These are phyloP conservation scores for Collybiopsis confluens DNA, from an alignment of 768 basidiomycete species.

Conservation along the genomic window DNA sequence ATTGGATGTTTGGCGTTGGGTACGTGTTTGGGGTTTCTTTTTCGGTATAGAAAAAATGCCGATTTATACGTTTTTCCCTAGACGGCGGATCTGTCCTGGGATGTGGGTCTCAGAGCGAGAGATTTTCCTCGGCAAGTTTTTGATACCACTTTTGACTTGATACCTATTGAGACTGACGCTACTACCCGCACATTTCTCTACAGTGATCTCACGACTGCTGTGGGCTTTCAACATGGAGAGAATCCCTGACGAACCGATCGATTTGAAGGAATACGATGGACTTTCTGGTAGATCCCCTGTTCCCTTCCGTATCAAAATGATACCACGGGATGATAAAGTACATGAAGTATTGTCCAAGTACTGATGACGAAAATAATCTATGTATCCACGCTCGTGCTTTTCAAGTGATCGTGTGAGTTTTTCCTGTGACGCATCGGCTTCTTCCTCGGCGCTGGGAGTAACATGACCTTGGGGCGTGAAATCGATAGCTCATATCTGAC, in stretches of 20 bases:
- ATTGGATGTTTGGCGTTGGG: conserved; percentile 35
- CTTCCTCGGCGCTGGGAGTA: too few relatives aligned
- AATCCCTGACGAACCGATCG: conserved; percentile 38
- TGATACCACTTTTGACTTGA: too few relatives aligned
- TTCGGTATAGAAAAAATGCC: background rate
- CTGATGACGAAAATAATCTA: background rate
- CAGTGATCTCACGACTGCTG: conserved; percentile 35
- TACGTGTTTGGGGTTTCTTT: conserved; percentile 16
- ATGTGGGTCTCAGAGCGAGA: conserved; percentile 31
- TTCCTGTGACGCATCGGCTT: too few relatives aligned
- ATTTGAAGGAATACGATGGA: conserved; percentile 44
- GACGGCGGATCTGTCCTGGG: conserved; percentile 29
- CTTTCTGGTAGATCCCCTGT: conserved; percentile 41
- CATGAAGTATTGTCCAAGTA: conserved; percentile 17
- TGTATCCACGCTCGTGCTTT: background rate
- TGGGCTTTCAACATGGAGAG: conserved; percentile 43
- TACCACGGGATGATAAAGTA: conserved; percentile 26
- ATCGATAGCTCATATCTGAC: too few relatives aligned
- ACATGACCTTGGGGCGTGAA: too few relatives aligned
- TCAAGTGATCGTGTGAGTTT: too few relatives aligned
- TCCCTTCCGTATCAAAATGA: conserved; percentile 33
- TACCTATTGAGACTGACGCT: too few relatives aligned
- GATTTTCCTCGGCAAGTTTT: conserved; percentile 20
- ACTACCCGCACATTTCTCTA: too few relatives aligned
- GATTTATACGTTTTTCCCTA: background rate